phyloP scores from a whole-genome alignment of 192 early-diverging fungal species.

The Blastocladiella britannica region DNA sequence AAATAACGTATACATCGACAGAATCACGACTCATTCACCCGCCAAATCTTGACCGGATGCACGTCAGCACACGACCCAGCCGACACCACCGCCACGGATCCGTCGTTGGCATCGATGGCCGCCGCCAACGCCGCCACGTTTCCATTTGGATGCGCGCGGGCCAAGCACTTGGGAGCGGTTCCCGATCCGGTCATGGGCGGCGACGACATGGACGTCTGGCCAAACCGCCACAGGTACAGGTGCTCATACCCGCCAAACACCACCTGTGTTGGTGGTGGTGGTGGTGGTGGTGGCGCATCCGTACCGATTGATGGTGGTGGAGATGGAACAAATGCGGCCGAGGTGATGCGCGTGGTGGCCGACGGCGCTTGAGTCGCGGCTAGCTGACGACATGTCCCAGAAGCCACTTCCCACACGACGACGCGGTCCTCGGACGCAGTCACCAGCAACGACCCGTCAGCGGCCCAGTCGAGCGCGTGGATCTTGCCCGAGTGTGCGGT shows the following conservation, averaged over 20 bases:
- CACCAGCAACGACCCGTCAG: slow-evolving; percentile 1
- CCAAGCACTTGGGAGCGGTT: not conserved
- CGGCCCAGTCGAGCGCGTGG: slow-evolving; percentile 1
- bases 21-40: too few relatives aligned
- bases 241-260: slow-evolving; percentile 4
- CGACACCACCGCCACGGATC: not conserved
- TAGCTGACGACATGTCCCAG: not conserved
- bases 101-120: not conserved
- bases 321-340: not conserved
- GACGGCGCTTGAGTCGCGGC: too few relatives aligned
- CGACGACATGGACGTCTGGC: not conserved
- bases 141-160: not conserved
- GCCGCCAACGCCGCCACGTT: not conserved
- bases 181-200: not conserved
- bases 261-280: slow-evolving; percentile 1
- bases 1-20: too few relatives aligned
- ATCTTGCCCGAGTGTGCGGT: slow-evolving; percentile 3
- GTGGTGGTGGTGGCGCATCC: too few relatives aligned
- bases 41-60: too few relatives aligned
- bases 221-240: slow-evolving; percentile 3
- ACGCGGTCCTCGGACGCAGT: slow-evolving; percentile 2
- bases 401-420: slow-evolving; percentile 1
- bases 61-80: too few relatives aligned
- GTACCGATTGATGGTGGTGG: not conserved
- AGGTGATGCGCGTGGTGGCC: not conserved